phyloP scores from a whole-genome alignment of 129 eudicot genomes.

The Helianthus tuberosus region DNA sequence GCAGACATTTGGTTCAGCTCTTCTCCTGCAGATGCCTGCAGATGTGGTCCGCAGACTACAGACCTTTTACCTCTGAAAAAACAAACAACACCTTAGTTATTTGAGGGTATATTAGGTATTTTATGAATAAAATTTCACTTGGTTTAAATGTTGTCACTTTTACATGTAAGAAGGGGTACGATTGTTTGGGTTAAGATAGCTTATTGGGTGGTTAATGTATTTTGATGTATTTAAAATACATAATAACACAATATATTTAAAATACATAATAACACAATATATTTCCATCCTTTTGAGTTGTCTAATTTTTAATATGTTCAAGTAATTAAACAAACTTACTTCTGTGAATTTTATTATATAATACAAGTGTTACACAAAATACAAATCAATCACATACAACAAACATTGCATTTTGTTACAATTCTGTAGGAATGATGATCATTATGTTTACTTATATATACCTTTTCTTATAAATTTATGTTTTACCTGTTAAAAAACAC shows the following conservation, averaged over 20 bases:
- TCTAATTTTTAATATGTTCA: no score
- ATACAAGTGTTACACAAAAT: neutral
- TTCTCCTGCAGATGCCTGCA: no score
- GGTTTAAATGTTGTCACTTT: neutral
- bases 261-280: neutral
- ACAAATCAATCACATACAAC: neutral
- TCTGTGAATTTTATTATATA: neutral
- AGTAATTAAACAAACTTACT: neutral
- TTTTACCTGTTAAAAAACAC: neutral
- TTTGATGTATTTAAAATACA: neutral
- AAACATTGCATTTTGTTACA: neutral
- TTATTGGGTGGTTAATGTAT: neutral
- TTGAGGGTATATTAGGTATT: neutral
- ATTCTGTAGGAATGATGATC: neutral
- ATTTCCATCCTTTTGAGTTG: neutral
- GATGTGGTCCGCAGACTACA: no score
- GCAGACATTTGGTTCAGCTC: no score
- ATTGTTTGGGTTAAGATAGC: neutral
- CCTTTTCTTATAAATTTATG: neutral
- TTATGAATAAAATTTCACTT: neutral
- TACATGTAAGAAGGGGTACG: neutral
- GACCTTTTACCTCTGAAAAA: no score
- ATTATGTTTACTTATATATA: neutral
- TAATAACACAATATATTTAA: neutral
- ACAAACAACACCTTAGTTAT: no score